phyloP scores from a whole-genome alignment of 2,329 filamentous ascomycete genomes.

The Colletotrichum musae region DNA sequence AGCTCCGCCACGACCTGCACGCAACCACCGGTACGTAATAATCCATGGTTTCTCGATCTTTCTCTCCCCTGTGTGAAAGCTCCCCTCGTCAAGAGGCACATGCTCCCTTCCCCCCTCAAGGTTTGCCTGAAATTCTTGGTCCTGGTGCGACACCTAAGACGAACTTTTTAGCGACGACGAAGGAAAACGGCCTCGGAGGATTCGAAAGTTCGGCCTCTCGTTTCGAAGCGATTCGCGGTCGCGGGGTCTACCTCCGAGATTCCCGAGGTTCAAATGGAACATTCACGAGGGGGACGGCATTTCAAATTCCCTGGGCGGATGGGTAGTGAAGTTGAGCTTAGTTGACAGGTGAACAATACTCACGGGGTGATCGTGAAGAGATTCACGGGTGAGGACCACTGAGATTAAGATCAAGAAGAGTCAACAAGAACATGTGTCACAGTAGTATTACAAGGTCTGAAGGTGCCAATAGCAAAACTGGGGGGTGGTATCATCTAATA shows the following conservation, averaged over 20 bases:
- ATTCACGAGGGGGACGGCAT: not conserved
- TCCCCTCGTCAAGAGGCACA: not conserved
- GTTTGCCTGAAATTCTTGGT: not conserved
- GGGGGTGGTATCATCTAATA: not conserved
- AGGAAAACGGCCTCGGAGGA: not conserved
- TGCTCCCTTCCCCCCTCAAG: too few relatives aligned
- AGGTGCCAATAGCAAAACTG: not conserved
- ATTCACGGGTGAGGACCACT: not conserved
- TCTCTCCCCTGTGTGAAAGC: not conserved
- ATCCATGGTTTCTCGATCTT: not conserved
- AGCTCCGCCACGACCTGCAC: not conserved
- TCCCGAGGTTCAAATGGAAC: not conserved
- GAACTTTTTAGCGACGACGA: slow-evolving; percentile 13
- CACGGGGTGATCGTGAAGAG: too few relatives aligned
- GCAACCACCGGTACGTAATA: slow-evolving; percentile 1
- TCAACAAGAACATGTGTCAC: not conserved
- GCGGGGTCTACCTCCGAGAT: not conserved
- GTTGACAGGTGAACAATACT: too few relatives aligned
- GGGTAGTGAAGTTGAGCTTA: too few relatives aligned
- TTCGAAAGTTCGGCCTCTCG: not conserved
- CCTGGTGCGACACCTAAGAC: slow-evolving; percentile 5
- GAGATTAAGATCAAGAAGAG: not conserved
- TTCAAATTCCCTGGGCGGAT: too few relatives aligned
- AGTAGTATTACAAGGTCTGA: slow-evolving; percentile 7
- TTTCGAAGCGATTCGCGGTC: not conserved